phyloP scores from a whole-genome alignment of 768 basidiomycete genomes.

The Boletus subcaerulescens region DNA sequence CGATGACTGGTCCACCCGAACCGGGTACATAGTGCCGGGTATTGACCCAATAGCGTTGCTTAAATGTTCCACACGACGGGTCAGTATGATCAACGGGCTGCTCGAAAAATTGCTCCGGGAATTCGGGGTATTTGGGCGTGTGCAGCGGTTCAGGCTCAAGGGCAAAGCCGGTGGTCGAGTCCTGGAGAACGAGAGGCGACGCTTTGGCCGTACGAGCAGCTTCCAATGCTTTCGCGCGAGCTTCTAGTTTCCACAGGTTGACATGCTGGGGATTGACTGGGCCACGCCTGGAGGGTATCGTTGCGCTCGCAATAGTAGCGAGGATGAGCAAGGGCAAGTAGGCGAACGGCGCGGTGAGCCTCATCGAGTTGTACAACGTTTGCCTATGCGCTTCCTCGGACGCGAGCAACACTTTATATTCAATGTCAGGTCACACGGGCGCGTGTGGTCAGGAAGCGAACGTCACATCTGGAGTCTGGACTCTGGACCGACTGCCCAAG shows the following conservation, averaged over 20 bases:
- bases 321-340: slow-evolving; percentile 13
- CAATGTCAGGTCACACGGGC: no score
- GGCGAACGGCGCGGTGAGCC: slow-evolving; percentile 9
- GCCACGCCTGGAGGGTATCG: slow-evolving; percentile 6
- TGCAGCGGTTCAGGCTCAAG: not conserved
- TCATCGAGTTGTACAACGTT: slow-evolving; percentile 10
- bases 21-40: slow-evolving; percentile 72
- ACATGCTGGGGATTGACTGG: slow-evolving; percentile 54
- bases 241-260: slow-evolving; percentile 59
- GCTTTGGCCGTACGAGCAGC: slow-evolving; percentile 7
- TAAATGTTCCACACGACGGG: slow-evolving; percentile 58
- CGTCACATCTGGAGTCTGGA: no score
- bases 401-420: no score
- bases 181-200: slow-evolving; percentile 24
- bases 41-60: slow-evolving; percentile 92
- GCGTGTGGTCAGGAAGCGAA: no score
- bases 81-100: slow-evolving; percentile 87
- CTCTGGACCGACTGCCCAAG: no score
- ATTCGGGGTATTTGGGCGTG: slow-evolving; percentile 33
- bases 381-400: not conserved
- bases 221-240: slow-evolving; percentile 18
- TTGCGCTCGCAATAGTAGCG: slow-evolving; percentile 7
- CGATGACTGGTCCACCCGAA: slow-evolving; percentile 76
- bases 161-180: slow-evolving; percentile 10
- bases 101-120: slow-evolving; percentile 65